Conservation (phyloP, 306 rosid species). For the Bauhinia variegata region DNA sequence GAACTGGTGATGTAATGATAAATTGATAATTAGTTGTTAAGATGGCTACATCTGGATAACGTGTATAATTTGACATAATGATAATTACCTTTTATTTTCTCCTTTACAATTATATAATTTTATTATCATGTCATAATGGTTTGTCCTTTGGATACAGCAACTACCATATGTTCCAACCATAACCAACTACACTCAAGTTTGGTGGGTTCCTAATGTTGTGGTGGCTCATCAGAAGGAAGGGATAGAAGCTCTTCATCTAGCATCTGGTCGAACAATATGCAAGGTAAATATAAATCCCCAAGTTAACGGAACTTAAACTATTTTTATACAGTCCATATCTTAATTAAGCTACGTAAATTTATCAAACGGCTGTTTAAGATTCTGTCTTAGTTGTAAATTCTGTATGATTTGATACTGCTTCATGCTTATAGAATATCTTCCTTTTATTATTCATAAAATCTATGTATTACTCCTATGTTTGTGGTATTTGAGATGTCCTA, state of each 20-base stretch:
- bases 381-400: constrained; percentile 21
- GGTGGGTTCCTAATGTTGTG: constrained; percentile 99
- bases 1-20: constrained; percentile 3
- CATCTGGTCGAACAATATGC: constrained; percentile 94
- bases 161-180: constrained; percentile 88
- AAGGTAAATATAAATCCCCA: constrained; percentile 54
- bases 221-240: constrained; percentile 98
- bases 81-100: too few species aligned
- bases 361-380: constrained; percentile 18
- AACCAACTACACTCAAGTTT: constrained; percentile 93
- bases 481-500: constrained; percentile 10
- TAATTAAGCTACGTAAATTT: constrained; percentile 26
- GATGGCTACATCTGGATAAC: constrained; percentile 19
- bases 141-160: constrained; percentile 59
- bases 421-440: constrained; percentile 10
- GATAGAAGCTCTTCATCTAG: constrained; percentile 90
- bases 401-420: background rate
- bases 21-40: constrained; percentile 32
- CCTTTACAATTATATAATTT: too few species aligned
- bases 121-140: constrained; percentile 21
- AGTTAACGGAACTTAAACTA: constrained; percentile 23
- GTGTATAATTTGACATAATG: too few species aligned
- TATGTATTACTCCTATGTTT: constrained; percentile 10
- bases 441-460: constrained; percentile 11
- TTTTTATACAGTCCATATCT: constrained; percentile 28